These are phyloP conservation scores for Iris macrosiphon DNA, from an alignment of 106 monocot genomes.

Conservation along the genomic window DNA sequence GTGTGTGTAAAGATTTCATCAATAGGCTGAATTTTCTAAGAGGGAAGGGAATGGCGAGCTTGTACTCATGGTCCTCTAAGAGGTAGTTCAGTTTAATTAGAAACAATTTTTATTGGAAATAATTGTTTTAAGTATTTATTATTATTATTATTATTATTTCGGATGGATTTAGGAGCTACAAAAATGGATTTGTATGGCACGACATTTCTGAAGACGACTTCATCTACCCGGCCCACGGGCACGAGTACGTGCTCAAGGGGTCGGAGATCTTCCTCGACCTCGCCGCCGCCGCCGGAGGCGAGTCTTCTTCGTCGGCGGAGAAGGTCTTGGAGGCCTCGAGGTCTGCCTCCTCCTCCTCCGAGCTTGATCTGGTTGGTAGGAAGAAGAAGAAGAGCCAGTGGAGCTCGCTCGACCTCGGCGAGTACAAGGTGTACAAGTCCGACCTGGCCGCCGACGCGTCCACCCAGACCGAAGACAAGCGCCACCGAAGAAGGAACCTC, in stretches of 20 bases:
- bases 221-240: slow-evolving; percentile 55
- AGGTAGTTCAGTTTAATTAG: slow-evolving; percentile 22
- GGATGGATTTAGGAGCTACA: slow-evolving; percentile 55
- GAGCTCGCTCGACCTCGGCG: slow-evolving; percentile 48
- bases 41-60: slow-evolving; percentile 64
- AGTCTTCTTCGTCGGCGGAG: slow-evolving; percentile 33
- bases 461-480: slow-evolving; percentile 72
- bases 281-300: background rate
- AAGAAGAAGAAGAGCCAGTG: slow-evolving; percentile 28
- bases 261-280: slow-evolving; percentile 43
- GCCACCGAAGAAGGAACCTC: slow-evolving; percentile 15
- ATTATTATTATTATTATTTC: background rate
- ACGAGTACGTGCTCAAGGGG: slow-evolving; percentile 86
- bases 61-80: slow-evolving; percentile 91
- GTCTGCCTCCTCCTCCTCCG: slow-evolving; percentile 1
- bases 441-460: slow-evolving; percentile 53
- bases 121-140: background rate
- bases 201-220: slow-evolving; percentile 75
- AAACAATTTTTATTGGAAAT: background rate
- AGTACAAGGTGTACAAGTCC: slow-evolving; percentile 80
- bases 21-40: slow-evolving; percentile 60
- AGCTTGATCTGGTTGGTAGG: too few species aligned
- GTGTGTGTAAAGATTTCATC: slow-evolving; percentile 56
- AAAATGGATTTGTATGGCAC: slow-evolving; percentile 89
- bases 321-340: slow-evolving; percentile 6